Percentiles rank a stretch among this genome's conserved stretches.
Conservation (phyloP, 129 eudicot genomes). For the Helianthus tuberosus region DNA sequence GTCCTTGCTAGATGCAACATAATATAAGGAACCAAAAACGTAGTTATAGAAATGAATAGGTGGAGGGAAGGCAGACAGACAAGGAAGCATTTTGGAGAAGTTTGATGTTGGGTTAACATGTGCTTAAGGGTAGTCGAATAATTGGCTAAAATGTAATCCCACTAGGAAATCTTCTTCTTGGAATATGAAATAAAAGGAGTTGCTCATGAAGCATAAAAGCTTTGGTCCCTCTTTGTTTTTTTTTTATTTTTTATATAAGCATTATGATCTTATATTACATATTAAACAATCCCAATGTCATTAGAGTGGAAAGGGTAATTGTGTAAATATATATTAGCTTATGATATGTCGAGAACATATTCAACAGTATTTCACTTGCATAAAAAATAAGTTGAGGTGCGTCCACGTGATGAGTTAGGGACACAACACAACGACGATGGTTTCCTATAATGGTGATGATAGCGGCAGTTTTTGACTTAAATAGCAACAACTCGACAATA, state of each 20-base stretch:
- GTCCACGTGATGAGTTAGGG: too few relatives aligned
- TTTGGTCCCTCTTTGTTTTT: slow-evolving; percentile 29
- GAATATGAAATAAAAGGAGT: slow-evolving; percentile 28
- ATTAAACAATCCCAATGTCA: slow-evolving; percentile 22
- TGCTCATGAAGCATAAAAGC: slow-evolving; percentile 33
- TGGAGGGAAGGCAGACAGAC: slow-evolving; percentile 31
- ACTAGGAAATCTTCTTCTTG: slow-evolving; percentile 32
- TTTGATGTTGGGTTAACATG: slow-evolving; percentile 30
- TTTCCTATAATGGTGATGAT: too few relatives aligned
- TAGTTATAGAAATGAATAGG: slow-evolving; percentile 18
- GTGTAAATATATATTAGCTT: not conserved
- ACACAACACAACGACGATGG: too few relatives aligned
- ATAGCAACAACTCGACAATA: too few relatives aligned
- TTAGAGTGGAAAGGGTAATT: not conserved
- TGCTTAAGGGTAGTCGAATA: slow-evolving; percentile 18
- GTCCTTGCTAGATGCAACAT: slow-evolving; percentile 40
- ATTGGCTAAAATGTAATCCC: slow-evolving; percentile 24
- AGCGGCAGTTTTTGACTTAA: too few relatives aligned
- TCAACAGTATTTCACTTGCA: not conserved
- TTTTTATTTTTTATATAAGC: slow-evolving; percentile 4
- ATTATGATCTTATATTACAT: not conserved
- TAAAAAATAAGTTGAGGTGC: too few relatives aligned
- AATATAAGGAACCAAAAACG: slow-evolving; percentile 22
- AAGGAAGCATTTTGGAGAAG: slow-evolving; percentile 37
- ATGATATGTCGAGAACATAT: not conserved